A percentile compares a stretch with the other conserved stretches of the same genome.
These are phyloP conservation scores for Ilyonectria sp. DNA, from an alignment of 2,329 filamentous ascomycete genomes.

Conservation along the genomic window DNA sequence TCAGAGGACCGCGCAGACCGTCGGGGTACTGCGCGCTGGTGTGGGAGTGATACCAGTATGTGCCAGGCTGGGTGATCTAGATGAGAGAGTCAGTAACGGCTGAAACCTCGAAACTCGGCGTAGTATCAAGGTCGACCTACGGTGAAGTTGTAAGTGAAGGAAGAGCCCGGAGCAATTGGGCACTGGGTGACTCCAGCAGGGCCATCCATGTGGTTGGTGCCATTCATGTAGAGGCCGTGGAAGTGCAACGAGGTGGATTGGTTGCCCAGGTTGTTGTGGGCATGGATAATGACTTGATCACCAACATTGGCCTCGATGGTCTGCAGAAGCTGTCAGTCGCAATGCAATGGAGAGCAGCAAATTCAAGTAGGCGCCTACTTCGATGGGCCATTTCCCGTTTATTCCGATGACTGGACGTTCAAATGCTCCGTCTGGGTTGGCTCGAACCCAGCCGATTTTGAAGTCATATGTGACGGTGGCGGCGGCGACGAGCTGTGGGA, in stretches of 20 bases:
- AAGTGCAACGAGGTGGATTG: conserved; percentile 77
- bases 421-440: conserved; percentile 77
- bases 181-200: conserved; percentile 77
- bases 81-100: conserved; percentile 12
- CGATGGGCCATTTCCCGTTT: conserved; percentile 81
- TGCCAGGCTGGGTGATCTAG: conserved; percentile 76
- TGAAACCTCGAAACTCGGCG: too few species aligned
- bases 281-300: conserved; percentile 72
- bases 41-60: conserved; percentile 87
- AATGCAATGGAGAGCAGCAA: too few species aligned
- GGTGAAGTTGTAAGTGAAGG: conserved; percentile 79
- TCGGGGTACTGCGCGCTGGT: conserved; percentile 79
- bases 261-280: conserved; percentile 73
- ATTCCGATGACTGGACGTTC: conserved; percentile 80
- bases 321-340: conserved; percentile 55
- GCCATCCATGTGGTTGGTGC: conserved; percentile 80
- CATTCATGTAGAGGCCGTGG: conserved; percentile 80
- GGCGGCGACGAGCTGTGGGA: conserved; percentile 45
- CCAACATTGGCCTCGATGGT: conserved; percentile 74
- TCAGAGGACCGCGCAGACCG: conserved; percentile 75
- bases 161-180: conserved; percentile 72
- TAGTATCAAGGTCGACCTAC: conserved; percentile 54
- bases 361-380: too few species aligned
- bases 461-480: conserved; percentile 74
- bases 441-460: conserved; percentile 79